Evolutionary conservation across 352 stramenopile genomes (phyloP).

Genomic region (Phytopythium montanum): DNA sequence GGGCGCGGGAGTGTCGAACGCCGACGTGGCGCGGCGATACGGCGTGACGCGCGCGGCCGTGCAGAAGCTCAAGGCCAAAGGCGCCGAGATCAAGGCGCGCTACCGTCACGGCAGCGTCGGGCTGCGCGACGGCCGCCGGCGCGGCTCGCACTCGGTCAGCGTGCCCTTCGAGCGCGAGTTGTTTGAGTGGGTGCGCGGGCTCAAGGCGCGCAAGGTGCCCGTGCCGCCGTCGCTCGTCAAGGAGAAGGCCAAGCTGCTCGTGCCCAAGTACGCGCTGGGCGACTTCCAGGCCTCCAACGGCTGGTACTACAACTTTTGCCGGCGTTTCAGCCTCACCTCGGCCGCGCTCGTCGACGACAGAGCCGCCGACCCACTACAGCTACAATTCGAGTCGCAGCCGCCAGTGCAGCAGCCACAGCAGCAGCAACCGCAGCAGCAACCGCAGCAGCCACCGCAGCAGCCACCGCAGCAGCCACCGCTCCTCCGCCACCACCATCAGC

Average conservation of each 20-base stretch:
- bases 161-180: constrained; percentile 39
- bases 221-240: constrained; percentile 45
- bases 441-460: constrained; percentile 8
- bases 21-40: constrained; percentile 40
- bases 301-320: constrained; percentile 56
- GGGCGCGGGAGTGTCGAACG: constrained; percentile 31
- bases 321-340: constrained; percentile 32
- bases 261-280: constrained; percentile 38
- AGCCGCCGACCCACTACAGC: background rate
- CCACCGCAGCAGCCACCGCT: constrained; percentile 2
- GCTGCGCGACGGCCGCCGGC: constrained; percentile 32
- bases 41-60: constrained; percentile 41
- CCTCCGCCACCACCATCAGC: constrained; percentile 26
- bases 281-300: constrained; percentile 45
- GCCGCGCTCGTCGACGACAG: constrained; percentile 29
- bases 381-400: constrained; percentile 12
- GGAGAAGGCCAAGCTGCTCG: constrained; percentile 45
- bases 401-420: constrained; percentile 32
- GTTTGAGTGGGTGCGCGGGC: constrained; percentile 39
- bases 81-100: constrained; percentile 26
- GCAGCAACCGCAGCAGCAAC: constrained; percentile 12
- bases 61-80: constrained; percentile 42
- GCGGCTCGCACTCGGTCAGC: constrained; percentile 29
- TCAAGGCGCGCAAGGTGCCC: constrained; percentile 39
- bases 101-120: constrained; percentile 39